Conservation (phyloP, 2,329 filamentous ascomycete genomes). For the Fusarium praegraminearum region DNA sequence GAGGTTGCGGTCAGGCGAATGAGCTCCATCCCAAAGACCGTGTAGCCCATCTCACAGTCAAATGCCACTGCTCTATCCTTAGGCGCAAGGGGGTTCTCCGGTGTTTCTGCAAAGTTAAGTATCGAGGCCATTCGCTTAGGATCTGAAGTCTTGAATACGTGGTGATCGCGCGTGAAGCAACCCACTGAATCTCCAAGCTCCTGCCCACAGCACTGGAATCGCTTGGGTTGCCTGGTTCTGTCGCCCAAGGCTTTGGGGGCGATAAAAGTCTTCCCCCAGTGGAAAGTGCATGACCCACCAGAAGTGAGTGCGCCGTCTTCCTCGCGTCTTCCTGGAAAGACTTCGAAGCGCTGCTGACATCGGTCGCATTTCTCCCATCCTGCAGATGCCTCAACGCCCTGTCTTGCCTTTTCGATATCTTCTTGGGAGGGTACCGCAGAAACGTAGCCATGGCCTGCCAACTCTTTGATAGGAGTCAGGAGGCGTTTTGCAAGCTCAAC, state of each 20-base stretch:
- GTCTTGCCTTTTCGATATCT: constrained; percentile 74
- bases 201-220: constrained; percentile 84
- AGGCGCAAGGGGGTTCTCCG: constrained; percentile 67
- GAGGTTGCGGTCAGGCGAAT: constrained; percentile 88
- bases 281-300: constrained; percentile 82
- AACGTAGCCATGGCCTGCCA: constrained; percentile 82
- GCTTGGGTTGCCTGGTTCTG: constrained; percentile 67
- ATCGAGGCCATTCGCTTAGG: constrained; percentile 80
- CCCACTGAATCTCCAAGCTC: constrained; percentile 77
- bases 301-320: constrained; percentile 81
- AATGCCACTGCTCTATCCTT: constrained; percentile 78
- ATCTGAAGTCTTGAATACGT: constrained; percentile 89
- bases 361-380: constrained; percentile 92
- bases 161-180: constrained; percentile 76
- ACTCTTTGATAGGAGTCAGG: constrained; percentile 70
- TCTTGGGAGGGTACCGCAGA: constrained; percentile 71
- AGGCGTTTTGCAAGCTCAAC: constrained; percentile 72
- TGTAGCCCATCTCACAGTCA: constrained; percentile 99
- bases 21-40: constrained; percentile 86
- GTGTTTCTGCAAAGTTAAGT: constrained; percentile 84
- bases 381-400: constrained; percentile 73
- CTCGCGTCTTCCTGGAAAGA: constrained; percentile 86
- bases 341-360: constrained; percentile 87
- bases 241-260: constrained; percentile 69
- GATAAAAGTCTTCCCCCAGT: constrained; percentile 78